Evolutionary conservation across 139 green algal species (phyloP).

Genomic region (Chlamydomonas urium): DNA sequence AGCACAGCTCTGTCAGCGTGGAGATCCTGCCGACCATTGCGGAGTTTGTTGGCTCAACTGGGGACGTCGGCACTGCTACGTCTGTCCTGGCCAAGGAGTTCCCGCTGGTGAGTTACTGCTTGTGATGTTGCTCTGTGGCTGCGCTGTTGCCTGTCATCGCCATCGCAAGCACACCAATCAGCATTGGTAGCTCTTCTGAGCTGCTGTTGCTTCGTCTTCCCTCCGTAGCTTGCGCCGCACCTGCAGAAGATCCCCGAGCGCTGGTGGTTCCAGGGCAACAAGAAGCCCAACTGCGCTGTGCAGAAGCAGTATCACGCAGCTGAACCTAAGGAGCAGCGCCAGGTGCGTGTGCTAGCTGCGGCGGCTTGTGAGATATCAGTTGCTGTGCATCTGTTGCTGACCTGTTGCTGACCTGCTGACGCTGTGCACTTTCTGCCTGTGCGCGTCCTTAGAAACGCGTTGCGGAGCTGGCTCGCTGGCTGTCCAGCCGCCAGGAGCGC

Average conservation of each 20-base stretch:
- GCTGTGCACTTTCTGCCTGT: background rate
- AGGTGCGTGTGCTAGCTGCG: too few relatives aligned
- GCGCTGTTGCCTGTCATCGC: too few relatives aligned
- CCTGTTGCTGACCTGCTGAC: background rate
- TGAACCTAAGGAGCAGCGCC: constrained; percentile 2
- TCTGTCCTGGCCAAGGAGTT: background rate
- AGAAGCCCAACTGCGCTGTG: constrained; percentile 7
- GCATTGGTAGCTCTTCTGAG: too few relatives aligned
- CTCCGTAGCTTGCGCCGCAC: too few relatives aligned
- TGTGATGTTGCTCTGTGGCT: too few relatives aligned
- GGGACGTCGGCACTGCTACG: background rate
- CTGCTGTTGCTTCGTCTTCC: too few relatives aligned
- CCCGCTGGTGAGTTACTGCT: background rate
- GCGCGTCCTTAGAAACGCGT: constrained; percentile 1
- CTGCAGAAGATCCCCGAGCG: constrained; percentile 6
- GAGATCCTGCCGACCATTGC: constrained; percentile 8
- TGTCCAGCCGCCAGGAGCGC: constrained; percentile 8
- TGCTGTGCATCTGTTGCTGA: background rate
- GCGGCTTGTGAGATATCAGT: too few relatives aligned
- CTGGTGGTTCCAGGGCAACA: constrained; percentile 5
- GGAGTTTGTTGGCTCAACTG: constrained; percentile 10
- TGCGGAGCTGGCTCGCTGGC: constrained; percentile 6
- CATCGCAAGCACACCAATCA: too few relatives aligned
- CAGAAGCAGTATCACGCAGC: background rate
- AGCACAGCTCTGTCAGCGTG: too few relatives aligned